Percentiles rank a stretch among this genome's conserved stretches.
Evolutionary conservation across 2,329 filamentous ascomycete species (phyloP).

Genomic region (Cryphonectria radicalis): DNA sequence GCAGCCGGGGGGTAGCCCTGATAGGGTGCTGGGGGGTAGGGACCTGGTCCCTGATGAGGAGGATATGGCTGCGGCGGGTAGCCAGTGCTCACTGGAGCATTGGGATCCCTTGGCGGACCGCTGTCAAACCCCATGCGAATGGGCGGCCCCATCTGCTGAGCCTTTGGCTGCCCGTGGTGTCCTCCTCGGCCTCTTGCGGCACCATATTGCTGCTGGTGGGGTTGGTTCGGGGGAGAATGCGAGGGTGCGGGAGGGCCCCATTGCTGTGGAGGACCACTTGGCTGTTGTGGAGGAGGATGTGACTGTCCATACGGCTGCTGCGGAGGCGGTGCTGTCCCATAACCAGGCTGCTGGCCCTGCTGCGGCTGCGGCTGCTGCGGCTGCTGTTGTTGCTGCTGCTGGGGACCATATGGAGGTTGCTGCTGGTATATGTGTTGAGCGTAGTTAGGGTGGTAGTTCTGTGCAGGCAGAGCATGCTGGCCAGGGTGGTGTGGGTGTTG

Average conservation of each 20-base stretch:
- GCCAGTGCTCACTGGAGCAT: conserved; percentile 51
- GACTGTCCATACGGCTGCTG: conserved; percentile 39
- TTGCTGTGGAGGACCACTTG: conserved; percentile 44
- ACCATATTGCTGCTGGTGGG: conserved; percentile 42
- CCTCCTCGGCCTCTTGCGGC: conserved; percentile 50
- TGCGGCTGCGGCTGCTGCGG: conserved; percentile 43
- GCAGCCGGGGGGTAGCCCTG: conserved; percentile 45
- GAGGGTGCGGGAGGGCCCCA: conserved; percentile 44
- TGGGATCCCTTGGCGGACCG: conserved; percentile 42
- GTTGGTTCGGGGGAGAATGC: conserved; percentile 38
- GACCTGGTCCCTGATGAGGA: conserved; percentile 33
- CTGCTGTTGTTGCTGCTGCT: conserved; percentile 42
- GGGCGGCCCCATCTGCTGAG: conserved; percentile 56
- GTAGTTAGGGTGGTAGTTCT: conserved; percentile 64
- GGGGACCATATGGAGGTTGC: conserved; percentile 30
- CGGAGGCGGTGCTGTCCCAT: conserved; percentile 35
- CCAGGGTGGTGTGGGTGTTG: conserved; percentile 44
- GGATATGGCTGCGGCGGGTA: conserved; percentile 44
- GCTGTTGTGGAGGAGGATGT: conserved; percentile 40
- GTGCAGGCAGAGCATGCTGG: conserved; percentile 53
- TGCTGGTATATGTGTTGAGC: conserved; percentile 57
- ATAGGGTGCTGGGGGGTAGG: conserved; percentile 39
- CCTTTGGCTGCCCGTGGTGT: conserved; percentile 43
- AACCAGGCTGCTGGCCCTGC: conserved; percentile 31
- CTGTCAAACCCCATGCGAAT: conserved; percentile 60